phyloP scores from a whole-genome alignment of 805 yeast species.

The Starmerella floricola region DNA sequence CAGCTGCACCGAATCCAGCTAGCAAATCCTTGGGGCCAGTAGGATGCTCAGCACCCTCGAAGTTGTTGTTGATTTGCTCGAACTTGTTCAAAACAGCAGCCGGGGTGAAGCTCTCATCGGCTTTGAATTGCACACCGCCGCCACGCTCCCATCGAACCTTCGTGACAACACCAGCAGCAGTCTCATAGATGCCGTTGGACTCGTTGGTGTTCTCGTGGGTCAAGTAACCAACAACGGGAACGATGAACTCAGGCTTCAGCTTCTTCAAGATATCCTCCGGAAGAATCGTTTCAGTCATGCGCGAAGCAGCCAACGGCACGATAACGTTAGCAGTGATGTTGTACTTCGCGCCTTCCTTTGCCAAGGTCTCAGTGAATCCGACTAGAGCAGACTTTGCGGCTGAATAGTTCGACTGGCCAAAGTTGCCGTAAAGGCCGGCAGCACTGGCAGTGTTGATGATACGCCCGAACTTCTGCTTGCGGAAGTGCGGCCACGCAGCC shows the following conservation, averaged over 20 bases:
- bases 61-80: conserved; percentile 46
- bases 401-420: conserved; percentile 92
- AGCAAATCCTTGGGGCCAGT: conserved; percentile 58
- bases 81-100: conserved; percentile 65
- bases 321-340: conserved; percentile 76
- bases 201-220: conserved; percentile 53
- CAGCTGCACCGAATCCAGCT: conserved; percentile 42
- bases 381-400: conserved; percentile 85
- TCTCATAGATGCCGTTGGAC: conserved; percentile 71
- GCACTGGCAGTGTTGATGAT: conserved; percentile 91
- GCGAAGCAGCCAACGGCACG: conserved; percentile 89
- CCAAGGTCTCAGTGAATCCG: conserved; percentile 86
- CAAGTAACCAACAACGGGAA: conserved; percentile 78
- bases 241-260: conserved; percentile 75
- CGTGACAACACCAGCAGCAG: conserved; percentile 87
- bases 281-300: conserved; percentile 86
- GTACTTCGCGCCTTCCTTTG: conserved; percentile 81
- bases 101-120: conserved; percentile 67
- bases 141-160: conserved; percentile 94
- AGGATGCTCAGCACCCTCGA: conserved; percentile 54
- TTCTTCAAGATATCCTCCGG: conserved; percentile 75
- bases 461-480: conserved; percentile 76
- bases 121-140: conserved; percentile 71
- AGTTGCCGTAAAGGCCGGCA: conserved; percentile 92
- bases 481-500: conserved; percentile 88